These are phyloP conservation scores for Mucor saturninus DNA, from an alignment of 371 early-diverging fungal genomes.

Conservation along the genomic window DNA sequence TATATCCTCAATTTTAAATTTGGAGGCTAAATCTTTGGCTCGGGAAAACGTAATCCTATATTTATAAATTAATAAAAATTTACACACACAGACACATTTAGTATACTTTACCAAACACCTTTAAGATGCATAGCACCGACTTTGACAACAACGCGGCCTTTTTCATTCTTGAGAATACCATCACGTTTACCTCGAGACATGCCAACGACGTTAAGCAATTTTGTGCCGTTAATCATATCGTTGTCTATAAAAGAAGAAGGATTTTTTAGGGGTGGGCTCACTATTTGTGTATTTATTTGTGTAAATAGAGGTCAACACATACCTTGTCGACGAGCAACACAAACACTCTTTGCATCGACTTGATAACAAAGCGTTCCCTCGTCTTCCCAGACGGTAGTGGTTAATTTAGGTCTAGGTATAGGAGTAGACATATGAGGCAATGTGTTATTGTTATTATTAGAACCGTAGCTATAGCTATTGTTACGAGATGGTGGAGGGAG, in stretches of 20 bases:
- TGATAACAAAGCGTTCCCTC: slow-evolving; percentile 81
- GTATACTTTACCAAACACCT: slow-evolving; percentile 77
- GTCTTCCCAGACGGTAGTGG: slow-evolving; percentile 86
- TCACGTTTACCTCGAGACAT: slow-evolving; percentile 91
- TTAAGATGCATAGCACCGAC: slow-evolving; percentile 89
- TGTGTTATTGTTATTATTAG: slow-evolving; percentile 19
- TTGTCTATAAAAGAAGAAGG: slow-evolving; percentile 55
- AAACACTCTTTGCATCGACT: slow-evolving; percentile 78
- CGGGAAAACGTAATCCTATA: slow-evolving; percentile 69
- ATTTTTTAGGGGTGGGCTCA: background rate
- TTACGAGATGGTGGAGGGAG: slow-evolving; percentile 34
- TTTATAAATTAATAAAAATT: slow-evolving; percentile 4
- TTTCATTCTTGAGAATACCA: slow-evolving; percentile 86
- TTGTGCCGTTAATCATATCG: slow-evolving; percentile 87
- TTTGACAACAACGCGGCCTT: slow-evolving; percentile 84
- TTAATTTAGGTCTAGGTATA: slow-evolving; percentile 64
- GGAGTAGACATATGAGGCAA: slow-evolving; percentile 33
- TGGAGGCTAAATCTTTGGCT: slow-evolving; percentile 64
- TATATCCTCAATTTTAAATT: slow-evolving; percentile 64
- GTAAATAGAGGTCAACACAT: slow-evolving; percentile 22
- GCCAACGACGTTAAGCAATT: slow-evolving; percentile 83
- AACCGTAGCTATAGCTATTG: slow-evolving; percentile 13
- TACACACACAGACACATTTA: background rate
- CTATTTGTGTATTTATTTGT: slow-evolving; percentile 4
- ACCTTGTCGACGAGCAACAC: slow-evolving; percentile 82